phyloP scores from a whole-genome alignment of 2,329 filamentous ascomycete genomes.

The Penicillium sp. region DNA sequence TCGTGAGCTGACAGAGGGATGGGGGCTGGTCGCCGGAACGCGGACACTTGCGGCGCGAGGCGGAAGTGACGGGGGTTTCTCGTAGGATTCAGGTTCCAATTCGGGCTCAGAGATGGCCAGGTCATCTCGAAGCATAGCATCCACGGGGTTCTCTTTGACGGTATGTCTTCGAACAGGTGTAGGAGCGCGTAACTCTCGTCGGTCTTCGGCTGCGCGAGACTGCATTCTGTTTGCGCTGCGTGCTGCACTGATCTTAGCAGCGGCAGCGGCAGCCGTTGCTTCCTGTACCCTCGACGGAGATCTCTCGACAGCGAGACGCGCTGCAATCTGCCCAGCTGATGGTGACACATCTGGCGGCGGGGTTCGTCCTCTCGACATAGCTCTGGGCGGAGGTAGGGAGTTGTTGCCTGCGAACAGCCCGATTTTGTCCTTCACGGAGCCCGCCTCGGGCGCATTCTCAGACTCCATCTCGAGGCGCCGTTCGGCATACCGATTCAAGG shows the following conservation, averaged over 20 bases:
- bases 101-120: constrained; percentile 8
- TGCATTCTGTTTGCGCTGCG: constrained; percentile 21
- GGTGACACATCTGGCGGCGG: constrained; percentile 19
- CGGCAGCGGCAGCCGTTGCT: constrained; percentile 7
- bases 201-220: constrained; percentile 15
- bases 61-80: constrained; percentile 11
- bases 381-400: constrained; percentile 17
- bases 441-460: constrained; percentile 31
- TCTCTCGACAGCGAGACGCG: constrained; percentile 36
- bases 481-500: constrained; percentile 17
- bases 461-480: constrained; percentile 22
- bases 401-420: constrained; percentile 32
- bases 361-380: constrained; percentile 13
- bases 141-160: constrained; percentile 1
- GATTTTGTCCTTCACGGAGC: constrained; percentile 43
- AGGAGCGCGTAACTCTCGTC: constrained; percentile 26
- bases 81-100: not conserved
- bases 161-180: constrained; percentile 22
- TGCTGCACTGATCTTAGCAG: constrained; percentile 18
- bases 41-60: constrained; percentile 14
- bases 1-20: constrained; percentile 17
- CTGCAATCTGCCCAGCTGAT: constrained; percentile 36
- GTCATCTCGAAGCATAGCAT: constrained; percentile 18
- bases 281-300: constrained; percentile 25
- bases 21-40: constrained; percentile 12